phyloP scores from a whole-genome alignment of 352 stramenopile genomes.

The Albugo laibachii region DNA sequence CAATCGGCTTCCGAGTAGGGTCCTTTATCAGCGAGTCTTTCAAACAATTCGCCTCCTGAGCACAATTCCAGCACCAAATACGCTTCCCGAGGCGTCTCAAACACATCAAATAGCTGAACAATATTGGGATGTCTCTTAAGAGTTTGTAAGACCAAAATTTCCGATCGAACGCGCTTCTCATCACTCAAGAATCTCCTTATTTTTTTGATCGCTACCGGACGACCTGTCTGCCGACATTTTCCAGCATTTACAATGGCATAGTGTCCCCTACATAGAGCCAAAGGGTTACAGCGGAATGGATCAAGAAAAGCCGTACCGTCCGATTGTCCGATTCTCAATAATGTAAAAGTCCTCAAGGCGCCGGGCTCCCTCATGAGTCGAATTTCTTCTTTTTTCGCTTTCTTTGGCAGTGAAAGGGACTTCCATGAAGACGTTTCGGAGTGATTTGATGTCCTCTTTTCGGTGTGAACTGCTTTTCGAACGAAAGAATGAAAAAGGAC shows the following conservation, averaged over 20 bases:
- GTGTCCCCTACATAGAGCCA: constrained; percentile 19
- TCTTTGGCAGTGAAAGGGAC: no score
- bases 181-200: constrained; percentile 69
- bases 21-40: constrained; percentile 52
- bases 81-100: constrained; percentile 58
- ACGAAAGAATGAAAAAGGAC: no score
- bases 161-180: constrained; percentile 30
- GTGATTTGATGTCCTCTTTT: no score
- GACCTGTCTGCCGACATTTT: constrained; percentile 23
- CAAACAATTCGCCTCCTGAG: constrained; percentile 64
- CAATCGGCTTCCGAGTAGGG: constrained; percentile 70
- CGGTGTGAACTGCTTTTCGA: no score
- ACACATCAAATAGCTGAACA: constrained; percentile 58
- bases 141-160: constrained; percentile 35
- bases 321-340: no score
- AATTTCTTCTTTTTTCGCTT: no score
- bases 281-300: not conserved
- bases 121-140: constrained; percentile 56
- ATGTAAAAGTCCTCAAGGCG: no score
- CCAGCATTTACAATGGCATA: constrained; percentile 45
- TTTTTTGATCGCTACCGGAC: constrained; percentile 56
- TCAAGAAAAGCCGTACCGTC: no score
- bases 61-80: constrained; percentile 66
- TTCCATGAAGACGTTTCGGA: no score
- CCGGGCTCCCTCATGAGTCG: no score